phyloP scores from a whole-genome alignment of 208 protist genomes.

The Trypanosoma avium region DNA sequence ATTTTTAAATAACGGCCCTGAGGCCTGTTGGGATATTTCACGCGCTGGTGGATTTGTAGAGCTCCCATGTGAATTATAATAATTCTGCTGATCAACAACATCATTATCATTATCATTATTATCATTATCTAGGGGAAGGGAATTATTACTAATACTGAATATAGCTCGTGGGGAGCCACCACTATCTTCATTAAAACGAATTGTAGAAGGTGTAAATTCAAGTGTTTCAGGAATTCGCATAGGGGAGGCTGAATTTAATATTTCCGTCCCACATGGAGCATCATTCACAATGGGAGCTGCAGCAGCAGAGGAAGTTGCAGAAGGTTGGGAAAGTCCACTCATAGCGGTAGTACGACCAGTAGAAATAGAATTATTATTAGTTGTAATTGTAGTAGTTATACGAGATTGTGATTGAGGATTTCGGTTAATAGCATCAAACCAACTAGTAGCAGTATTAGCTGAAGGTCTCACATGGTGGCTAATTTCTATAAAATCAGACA shows the following conservation, averaged over 20 bases:
- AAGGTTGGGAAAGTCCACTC: background rate
- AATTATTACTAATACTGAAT: background rate
- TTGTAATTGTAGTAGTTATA: background rate
- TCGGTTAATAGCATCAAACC: conserved; percentile 27
- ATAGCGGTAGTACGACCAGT: background rate
- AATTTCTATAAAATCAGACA: conserved; percentile 23
- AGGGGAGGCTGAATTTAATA: background rate
- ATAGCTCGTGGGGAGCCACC: background rate
- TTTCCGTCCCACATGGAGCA: background rate
- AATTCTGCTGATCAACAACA: too few species aligned
- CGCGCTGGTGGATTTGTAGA: too few species aligned
- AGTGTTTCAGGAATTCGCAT: background rate
- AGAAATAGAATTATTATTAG: background rate
- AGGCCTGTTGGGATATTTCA: too few species aligned
- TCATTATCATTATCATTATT: too few species aligned
- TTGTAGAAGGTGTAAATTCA: conserved; percentile 22
- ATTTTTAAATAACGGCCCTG: too few species aligned
- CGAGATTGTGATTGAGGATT: background rate
- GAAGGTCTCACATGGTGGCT: background rate
- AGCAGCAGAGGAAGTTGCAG: background rate
- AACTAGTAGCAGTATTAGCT: conserved; percentile 8
- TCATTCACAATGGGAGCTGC: background rate
- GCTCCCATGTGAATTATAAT: background rate
- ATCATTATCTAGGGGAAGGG: too few species aligned
- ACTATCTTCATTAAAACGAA: conserved; percentile 28